Base-by-base conservation (phyloP, 768 basidiomycete genomes). In the Tremella yokohamensis region DNA sequence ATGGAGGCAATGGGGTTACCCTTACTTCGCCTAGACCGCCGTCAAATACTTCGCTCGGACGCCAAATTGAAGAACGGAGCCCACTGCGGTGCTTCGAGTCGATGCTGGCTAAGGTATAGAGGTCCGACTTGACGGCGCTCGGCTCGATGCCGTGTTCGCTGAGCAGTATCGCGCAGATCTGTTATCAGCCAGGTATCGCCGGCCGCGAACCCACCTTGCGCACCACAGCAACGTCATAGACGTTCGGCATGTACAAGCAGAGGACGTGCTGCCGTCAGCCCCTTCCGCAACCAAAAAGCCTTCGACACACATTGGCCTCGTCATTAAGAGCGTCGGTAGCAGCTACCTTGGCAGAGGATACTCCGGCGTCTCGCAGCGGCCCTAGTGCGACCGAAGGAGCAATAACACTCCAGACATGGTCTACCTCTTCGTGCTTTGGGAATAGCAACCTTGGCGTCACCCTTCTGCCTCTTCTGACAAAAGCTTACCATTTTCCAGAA, bases 101-200 rank as follows among this genome's bases (percentile, higher is more conserved):
- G 38, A 68, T 68, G n/a, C 58, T 61, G 1, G 64, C 66, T n/a
- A 62, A 49, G 13, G 66, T 62, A 48, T 68, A 68, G 11, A 68
- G 52, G 40, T 68, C 63, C 0, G 66, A 65, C 45, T 68, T 68
- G 34, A 51, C 55, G 0, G 60, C 60, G 4, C 39, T 40, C 8
- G 63, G 63, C 40, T 65, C 58, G 34, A 65, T 19, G 11, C 64
- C 66, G 37, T 68, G 66, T 8, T 39, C 24, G 19, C 53, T 50
- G n/a, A 68, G 61, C 13, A 65, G 57, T 1, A 53, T 60, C 20
- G 57, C 56, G 13, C 62, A 57, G 8, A 68, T 52, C 66, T 68
- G 25, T 1, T 24, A 38, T 37, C 2, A 48, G 40, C 22, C 16
- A 39, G 1, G 16, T n/a, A 40, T 54, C 15, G 12, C 24, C 47